Evolutionary conservation across 345 rosid species (phyloP), one percentile per base, ranked within the genome.

Genomic region (Lepidium africanum): DNA sequence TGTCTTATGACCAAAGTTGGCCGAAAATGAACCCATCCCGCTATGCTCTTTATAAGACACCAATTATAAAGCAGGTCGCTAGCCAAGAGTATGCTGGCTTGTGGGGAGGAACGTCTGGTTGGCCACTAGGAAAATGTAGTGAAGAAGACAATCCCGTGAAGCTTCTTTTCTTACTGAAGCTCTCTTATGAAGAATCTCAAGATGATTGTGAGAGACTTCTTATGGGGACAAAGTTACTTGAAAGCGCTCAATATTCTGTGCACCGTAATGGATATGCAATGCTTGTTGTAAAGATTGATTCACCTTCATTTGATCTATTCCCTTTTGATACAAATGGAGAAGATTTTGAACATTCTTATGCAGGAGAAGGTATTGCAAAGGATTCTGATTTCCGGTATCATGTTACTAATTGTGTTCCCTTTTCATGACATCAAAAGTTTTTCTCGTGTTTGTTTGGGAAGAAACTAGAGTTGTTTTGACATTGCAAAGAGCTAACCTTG

Each of bases 31-130:
- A 80, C 83, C 23, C 23, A 21, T 21, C 23, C 2, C 2, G 79
- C 19, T 89, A 81, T 79, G 89, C 90, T 27, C 87, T 89, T 32
- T 89, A 87, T 84, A 89, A 87, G 72, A 62, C 87, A 73, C 96
- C 90, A 27, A 58, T 84, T 67, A 65, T 52, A 78, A 65, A 62
- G 35, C 87, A 86, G 2, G 62, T 49, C 67, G 40, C 80, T 15
- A 83, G 76, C 68, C 82, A 89, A 76, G 85, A 86, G 79, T 86
- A 79, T 81, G 85, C 96, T 21, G 89, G 96, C 64, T 69, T 89
- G 21, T 89, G 92, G 96, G 92, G 92, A 67, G 92, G 90, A 25
- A 85, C 89, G 47, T 85, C 87, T 73, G 92, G 96, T 23, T 89
- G 96, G 96, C 92, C 96, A 37, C 90, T 86, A 1, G 85, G 92